These are phyloP conservation scores for Microthyrium microscopicum DNA, from an alignment of 2,329 filamentous ascomycete species.

Conservation along the genomic window DNA sequence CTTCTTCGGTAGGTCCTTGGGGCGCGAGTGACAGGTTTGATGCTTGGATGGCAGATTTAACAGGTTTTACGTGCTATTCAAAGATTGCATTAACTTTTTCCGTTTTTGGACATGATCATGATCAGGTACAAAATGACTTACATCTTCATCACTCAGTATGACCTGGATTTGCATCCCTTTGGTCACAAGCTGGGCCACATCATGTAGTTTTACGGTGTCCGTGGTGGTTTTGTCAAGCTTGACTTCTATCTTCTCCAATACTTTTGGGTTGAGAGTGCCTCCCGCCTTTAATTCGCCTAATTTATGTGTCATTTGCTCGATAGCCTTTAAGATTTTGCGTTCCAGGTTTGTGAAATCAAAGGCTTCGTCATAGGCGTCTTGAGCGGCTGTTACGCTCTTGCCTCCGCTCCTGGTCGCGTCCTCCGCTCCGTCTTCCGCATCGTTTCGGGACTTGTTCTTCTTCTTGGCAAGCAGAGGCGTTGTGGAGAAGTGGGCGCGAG, in stretches of 20 bases:
- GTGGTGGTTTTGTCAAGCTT: conserved; percentile 32
- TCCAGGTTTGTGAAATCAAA: conserved; percentile 44
- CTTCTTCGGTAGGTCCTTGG: conserved; percentile 31
- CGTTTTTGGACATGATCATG: background rate
- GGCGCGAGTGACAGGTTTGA: conserved; percentile 34
- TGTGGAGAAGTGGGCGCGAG: conserved; percentile 26
- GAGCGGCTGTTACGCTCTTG: conserved; percentile 20
- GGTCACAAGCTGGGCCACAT: conserved; percentile 50
- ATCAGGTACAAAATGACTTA: conserved; percentile 29
- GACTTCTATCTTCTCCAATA: conserved; percentile 45
- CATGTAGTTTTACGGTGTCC: conserved; percentile 38
- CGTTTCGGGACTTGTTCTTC: conserved; percentile 31
- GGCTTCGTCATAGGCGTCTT: conserved; percentile 44
- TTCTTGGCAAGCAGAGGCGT: conserved; percentile 31
- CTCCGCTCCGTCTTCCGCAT: conserved; percentile 19
- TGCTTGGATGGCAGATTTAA: conserved; percentile 35
- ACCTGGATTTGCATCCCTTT: conserved; percentile 45
- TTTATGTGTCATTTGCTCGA: conserved; percentile 42
- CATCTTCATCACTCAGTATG: conserved; percentile 47
- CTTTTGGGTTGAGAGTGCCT: conserved; percentile 44
- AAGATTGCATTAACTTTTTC: too few relatives aligned
- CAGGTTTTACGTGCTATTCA: conserved; percentile 36
- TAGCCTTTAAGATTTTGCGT: conserved; percentile 34
- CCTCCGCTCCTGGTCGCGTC: conserved; percentile 15
- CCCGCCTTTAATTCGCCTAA: conserved; percentile 45